Conservation (phyloP, 1,284 basidiomycete species). For the Ganoderma lucidum region DNA sequence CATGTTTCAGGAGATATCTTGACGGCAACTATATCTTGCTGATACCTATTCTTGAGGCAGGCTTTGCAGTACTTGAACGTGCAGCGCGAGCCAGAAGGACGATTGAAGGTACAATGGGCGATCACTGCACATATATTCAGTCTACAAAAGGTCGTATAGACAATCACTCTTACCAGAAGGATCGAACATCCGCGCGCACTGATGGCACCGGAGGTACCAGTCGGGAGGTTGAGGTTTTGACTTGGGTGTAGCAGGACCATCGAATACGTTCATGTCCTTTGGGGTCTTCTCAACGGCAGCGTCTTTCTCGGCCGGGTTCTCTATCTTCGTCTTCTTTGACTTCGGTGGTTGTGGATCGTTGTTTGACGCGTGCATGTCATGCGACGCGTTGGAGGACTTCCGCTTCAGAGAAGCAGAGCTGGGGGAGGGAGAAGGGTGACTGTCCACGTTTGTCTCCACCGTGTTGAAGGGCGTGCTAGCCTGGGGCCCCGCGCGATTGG, state of each 20-base stretch:
- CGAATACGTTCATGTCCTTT: slow-evolving; percentile 16
- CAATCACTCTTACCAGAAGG: slow-evolving; percentile 48
- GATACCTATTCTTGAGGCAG: slow-evolving; percentile 74
- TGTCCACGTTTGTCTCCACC: slow-evolving; percentile 36
- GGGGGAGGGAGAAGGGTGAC: slow-evolving; percentile 20
- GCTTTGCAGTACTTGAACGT: slow-evolving; percentile 64
- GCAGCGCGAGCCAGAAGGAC: slow-evolving; percentile 52
- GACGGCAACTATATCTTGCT: slow-evolving; percentile 58
- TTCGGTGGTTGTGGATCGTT: slow-evolving; percentile 30
- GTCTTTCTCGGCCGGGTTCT: slow-evolving; percentile 20
- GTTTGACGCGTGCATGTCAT: slow-evolving; percentile 12
- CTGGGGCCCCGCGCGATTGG: slow-evolving; percentile 25
- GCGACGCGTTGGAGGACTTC: slow-evolving; percentile 36
- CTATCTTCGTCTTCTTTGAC: slow-evolving; percentile 46
- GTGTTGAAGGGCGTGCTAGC: slow-evolving; percentile 61
- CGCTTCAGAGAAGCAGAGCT: slow-evolving; percentile 36
- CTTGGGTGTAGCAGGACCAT: slow-evolving; percentile 18
- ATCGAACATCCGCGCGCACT: slow-evolving; percentile 70
- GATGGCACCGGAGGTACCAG: slow-evolving; percentile 67
- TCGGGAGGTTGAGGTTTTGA: slow-evolving; percentile 44
- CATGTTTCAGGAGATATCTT: slow-evolving; percentile 39
- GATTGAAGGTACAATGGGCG: slow-evolving; percentile 59
- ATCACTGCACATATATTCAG: slow-evolving; percentile 42
- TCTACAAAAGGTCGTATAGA: slow-evolving; percentile 12
- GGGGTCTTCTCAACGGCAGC: slow-evolving; percentile 9